Conservation (phyloP, 1,284 basidiomycete genomes). For the Ceratobasidium sp. region DNA sequence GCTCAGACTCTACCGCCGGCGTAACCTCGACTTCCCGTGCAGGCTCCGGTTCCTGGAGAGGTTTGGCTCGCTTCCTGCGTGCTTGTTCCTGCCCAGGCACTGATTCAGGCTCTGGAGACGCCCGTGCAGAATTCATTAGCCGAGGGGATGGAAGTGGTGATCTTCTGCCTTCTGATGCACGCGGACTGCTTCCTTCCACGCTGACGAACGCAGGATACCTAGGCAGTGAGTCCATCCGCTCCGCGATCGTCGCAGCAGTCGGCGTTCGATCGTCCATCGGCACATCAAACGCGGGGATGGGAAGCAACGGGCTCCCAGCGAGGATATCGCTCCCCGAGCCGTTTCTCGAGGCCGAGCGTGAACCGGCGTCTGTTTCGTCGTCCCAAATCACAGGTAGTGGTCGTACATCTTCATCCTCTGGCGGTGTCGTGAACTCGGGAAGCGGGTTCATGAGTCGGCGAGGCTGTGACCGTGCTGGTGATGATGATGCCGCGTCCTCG, state of each 20-base stretch:
- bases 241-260: background rate
- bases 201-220: slow-evolving; percentile 42
- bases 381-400: slow-evolving; percentile 53
- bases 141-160: slow-evolving; percentile 17
- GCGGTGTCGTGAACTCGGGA: background rate
- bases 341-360: slow-evolving; percentile 18
- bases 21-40: too few species aligned
- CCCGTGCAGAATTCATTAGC: background rate
- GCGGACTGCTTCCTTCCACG: slow-evolving; percentile 11
- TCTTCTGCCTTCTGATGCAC: background rate
- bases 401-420: slow-evolving; percentile 34
- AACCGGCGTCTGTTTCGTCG: slow-evolving; percentile 19
- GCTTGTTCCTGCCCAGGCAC: background rate
- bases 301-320: background rate
- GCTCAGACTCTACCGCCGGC: background rate
- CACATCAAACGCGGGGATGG: slow-evolving; percentile 30
- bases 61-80: background rate
- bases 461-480: background rate
- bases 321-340: background rate
- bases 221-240: slow-evolving; percentile 6
- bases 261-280: background rate
- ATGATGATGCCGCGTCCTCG: background rate
- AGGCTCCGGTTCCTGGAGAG: background rate
- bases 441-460: background rate
- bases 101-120: background rate